Percentiles rank a stretch among this genome's conserved stretches.
Evolutionary conservation across 2,329 filamentous ascomycete species (phyloP).

Genomic region (Mariannaea sp.): DNA sequence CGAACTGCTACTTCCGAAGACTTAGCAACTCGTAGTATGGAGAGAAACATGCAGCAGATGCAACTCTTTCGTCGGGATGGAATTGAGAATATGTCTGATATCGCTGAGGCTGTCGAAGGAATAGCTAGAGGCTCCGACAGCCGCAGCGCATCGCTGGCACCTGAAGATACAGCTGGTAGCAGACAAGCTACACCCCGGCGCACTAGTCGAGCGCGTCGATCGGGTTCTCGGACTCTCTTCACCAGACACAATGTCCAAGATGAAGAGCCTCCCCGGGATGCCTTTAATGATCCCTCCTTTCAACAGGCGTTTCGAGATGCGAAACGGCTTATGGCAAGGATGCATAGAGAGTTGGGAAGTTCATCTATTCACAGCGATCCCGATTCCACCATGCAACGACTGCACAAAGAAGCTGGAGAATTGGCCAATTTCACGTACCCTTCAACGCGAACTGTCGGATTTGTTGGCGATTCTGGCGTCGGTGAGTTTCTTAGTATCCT

Average conservation of each 20-base stretch:
- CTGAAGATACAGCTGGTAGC: slow-evolving; percentile 8
- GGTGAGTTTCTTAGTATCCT: slow-evolving; percentile 36
- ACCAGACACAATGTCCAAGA: slow-evolving; percentile 35
- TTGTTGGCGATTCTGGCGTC: slow-evolving; percentile 55
- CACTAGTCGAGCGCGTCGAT: slow-evolving; percentile 16
- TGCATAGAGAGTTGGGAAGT: slow-evolving; percentile 43
- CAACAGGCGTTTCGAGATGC: slow-evolving; percentile 44
- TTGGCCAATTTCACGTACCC: slow-evolving; percentile 47
- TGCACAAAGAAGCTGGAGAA: slow-evolving; percentile 40
- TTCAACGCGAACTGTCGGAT: slow-evolving; percentile 48
- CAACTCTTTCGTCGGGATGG: slow-evolving; percentile 16
- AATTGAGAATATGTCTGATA: not conserved
- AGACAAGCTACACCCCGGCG: slow-evolving; percentile 6
- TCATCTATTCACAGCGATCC: slow-evolving; percentile 43
- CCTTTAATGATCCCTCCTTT: slow-evolving; percentile 44
- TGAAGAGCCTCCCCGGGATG: slow-evolving; percentile 43
- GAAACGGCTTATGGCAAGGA: slow-evolving; percentile 37
- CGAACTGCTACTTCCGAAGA: not conserved
- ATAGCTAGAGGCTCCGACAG: slow-evolving; percentile 15
- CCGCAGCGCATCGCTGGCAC: slow-evolving; percentile 16
- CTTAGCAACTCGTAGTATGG: not conserved
- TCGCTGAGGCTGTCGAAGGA: slow-evolving; percentile 14
- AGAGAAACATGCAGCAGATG: slow-evolving; percentile 10
- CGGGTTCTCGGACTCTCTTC: slow-evolving; percentile 5
- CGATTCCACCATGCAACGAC: slow-evolving; percentile 45